Evolutionary conservation across 2,329 filamentous ascomycete genomes (phyloP).

Genomic region (Seiridium cupressi): DNA sequence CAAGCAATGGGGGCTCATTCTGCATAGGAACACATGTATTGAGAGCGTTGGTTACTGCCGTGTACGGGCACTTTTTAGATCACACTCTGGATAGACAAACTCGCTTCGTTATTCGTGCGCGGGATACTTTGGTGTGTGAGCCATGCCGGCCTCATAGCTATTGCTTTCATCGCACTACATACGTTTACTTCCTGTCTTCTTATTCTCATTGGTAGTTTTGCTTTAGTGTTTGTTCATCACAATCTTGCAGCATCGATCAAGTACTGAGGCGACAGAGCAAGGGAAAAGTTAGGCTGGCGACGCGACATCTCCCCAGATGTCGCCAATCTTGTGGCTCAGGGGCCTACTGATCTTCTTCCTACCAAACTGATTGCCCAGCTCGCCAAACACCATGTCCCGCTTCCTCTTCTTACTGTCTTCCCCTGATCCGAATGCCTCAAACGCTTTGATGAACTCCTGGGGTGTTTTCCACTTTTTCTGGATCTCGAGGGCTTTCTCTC

Average conservation of each 20-base stretch:
- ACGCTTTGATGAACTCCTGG: slow-evolving; percentile 68
- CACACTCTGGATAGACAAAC: neutral
- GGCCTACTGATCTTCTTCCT: slow-evolving; percentile 66
- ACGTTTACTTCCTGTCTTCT: too few relatives aligned
- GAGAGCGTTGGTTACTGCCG: neutral
- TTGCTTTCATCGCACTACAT: too few relatives aligned
- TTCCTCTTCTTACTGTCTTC: slow-evolving; percentile 54
- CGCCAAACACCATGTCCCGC: slow-evolving; percentile 56
- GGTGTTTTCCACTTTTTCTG: slow-evolving; percentile 78
- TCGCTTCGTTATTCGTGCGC: too few relatives aligned
- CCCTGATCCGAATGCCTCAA: slow-evolving; percentile 50
- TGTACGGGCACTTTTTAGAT: neutral
- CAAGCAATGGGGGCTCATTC: slow-evolving; percentile 50
- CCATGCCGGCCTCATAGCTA: too few relatives aligned
- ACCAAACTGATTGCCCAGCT: slow-evolving; percentile 58
- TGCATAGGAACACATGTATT: neutral
- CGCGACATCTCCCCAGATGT: slow-evolving; percentile 62
- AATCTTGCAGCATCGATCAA: neutral
- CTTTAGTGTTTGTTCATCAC: too few relatives aligned
- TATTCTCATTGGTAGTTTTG: too few relatives aligned
- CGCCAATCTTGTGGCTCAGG: slow-evolving; percentile 68
- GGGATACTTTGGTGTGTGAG: too few relatives aligned
- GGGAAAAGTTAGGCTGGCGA: neutral
- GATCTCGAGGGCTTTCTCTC: slow-evolving; percentile 77
- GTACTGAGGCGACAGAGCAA: neutral